Evolutionary conservation across 1,284 basidiomycete genomes (phyloP).

Genomic region (Athelia sp.): DNA sequence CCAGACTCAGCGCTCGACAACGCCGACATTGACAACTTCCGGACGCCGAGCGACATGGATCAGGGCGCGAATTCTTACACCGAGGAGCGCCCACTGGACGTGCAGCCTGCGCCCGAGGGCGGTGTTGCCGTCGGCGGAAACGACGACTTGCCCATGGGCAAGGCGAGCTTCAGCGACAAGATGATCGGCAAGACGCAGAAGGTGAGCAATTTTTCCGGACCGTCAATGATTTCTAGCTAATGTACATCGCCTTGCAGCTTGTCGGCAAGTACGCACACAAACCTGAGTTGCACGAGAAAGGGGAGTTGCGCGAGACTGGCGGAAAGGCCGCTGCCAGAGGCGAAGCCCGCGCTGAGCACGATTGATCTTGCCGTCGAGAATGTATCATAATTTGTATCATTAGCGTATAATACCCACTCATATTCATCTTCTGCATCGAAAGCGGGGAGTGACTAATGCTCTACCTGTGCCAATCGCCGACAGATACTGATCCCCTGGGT

Average conservation of each 20-base stretch:
- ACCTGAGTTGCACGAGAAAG: constrained; percentile 47
- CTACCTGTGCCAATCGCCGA: too few relatives aligned
- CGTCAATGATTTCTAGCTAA: constrained; percentile 6
- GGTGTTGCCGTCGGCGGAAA: constrained; percentile 40
- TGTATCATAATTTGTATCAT: neutral
- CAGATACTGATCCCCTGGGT: too few relatives aligned
- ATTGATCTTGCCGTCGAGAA: constrained; percentile 19
- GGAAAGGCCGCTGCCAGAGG: constrained; percentile 44
- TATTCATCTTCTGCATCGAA: too few relatives aligned
- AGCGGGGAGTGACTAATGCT: too few relatives aligned
- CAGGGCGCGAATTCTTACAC: constrained; percentile 26
- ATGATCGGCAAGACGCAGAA: constrained; percentile 51
- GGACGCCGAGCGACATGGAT: neutral
- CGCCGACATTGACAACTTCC: neutral
- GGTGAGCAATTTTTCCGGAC: constrained; percentile 22
- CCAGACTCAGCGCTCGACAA: neutral
- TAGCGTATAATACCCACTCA: too few relatives aligned
- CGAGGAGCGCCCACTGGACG: constrained; percentile 35
- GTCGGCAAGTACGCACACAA: constrained; percentile 44
- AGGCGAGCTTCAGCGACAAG: constrained; percentile 43
- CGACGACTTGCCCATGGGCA: constrained; percentile 35
- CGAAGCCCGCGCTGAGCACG: constrained; percentile 35
- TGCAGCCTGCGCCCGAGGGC: constrained; percentile 31
- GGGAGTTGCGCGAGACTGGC: constrained; percentile 48
- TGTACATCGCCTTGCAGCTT: constrained; percentile 26